Percentiles rank a stretch among this genome's conserved stretches.
Conservation (phyloP, 2,329 filamentous ascomycete species). For the Lachnellula hyalina region DNA sequence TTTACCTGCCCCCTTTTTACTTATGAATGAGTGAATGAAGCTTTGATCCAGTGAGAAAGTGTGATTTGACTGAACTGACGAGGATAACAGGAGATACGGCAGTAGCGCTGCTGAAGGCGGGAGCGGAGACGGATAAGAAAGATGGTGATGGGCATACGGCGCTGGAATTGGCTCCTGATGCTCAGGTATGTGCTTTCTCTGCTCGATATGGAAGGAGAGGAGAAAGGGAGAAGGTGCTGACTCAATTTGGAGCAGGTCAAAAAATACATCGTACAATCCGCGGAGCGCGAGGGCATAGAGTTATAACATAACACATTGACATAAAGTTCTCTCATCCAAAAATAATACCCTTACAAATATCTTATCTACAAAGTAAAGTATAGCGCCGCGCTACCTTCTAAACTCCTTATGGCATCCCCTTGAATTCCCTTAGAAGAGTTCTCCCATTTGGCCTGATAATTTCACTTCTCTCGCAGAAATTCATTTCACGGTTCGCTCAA, state of each 20-base stretch:
- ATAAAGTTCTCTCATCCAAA: background rate
- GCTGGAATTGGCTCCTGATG: slow-evolving; percentile 80
- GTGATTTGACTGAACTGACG: background rate
- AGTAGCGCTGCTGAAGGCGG: slow-evolving; percentile 73
- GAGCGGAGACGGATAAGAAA: slow-evolving; percentile 75
- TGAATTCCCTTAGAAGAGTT: background rate
- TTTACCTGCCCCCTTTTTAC: background rate
- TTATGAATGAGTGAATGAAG: background rate
- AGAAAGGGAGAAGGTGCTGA: background rate
- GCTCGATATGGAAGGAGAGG: background rate
- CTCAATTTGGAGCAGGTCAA: slow-evolving; percentile 10
- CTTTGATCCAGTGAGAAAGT: background rate
- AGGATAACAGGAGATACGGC: slow-evolving; percentile 67
- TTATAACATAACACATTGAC: slow-evolving; percentile 29
- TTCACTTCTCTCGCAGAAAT: background rate
- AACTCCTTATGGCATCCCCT: background rate
- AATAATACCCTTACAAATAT: background rate
- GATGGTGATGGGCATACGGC: slow-evolving; percentile 66
- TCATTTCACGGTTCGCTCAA: slow-evolving; percentile 73
- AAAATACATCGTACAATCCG: slow-evolving; percentile 49
- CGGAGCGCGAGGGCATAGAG: slow-evolving; percentile 80
- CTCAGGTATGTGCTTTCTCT: slow-evolving; percentile 56
- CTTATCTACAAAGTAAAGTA: background rate
- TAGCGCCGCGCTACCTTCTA: background rate
- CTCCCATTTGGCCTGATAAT: background rate